A percentile compares a stretch with the other conserved stretches of the same genome.
These are phyloP conservation scores for Litchi chinensis DNA, from an alignment of 345 rosid genomes.

Conservation along the genomic window DNA sequence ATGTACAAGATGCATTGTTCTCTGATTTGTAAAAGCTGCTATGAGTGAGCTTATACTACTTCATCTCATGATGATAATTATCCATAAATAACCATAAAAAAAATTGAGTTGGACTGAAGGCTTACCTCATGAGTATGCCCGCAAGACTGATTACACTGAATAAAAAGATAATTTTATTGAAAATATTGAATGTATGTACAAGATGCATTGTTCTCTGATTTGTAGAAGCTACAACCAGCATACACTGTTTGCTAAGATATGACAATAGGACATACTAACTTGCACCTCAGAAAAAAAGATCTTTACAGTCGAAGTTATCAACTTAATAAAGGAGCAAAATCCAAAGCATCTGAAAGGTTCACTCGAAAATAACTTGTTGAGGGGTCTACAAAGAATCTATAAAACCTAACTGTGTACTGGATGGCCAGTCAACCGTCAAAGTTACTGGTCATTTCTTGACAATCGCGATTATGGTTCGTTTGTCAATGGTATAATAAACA, in stretches of 20 bases:
- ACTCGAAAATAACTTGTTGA: constrained; percentile 51
- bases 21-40: constrained; percentile 61
- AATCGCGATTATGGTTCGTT: constrained; percentile 45
- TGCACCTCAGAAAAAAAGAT: constrained; percentile 46
- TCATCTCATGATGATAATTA: constrained; percentile 11
- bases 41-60: constrained; percentile 43
- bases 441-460: constrained; percentile 60
- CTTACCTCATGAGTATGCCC: not conserved
- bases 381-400: constrained; percentile 72
- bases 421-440: constrained; percentile 48
- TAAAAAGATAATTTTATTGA: constrained; percentile 59
- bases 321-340: constrained; percentile 55
- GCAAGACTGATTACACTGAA: constrained; percentile 25
- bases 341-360: constrained; percentile 48
- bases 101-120: not conserved
- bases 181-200: constrained; percentile 82
- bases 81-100: constrained; percentile 4
- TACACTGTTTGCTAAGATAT: constrained; percentile 52
- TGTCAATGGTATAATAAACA: constrained; percentile 79
- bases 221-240: constrained; percentile 57
- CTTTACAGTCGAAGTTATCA: constrained; percentile 63
- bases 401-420: constrained; percentile 57
- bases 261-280: constrained; percentile 54
- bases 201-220: constrained; percentile 59
- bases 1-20: constrained; percentile 78